These are phyloP conservation scores for Brassica juncea DNA, from an alignment of 345 rosid genomes.

Conservation along the genomic window DNA sequence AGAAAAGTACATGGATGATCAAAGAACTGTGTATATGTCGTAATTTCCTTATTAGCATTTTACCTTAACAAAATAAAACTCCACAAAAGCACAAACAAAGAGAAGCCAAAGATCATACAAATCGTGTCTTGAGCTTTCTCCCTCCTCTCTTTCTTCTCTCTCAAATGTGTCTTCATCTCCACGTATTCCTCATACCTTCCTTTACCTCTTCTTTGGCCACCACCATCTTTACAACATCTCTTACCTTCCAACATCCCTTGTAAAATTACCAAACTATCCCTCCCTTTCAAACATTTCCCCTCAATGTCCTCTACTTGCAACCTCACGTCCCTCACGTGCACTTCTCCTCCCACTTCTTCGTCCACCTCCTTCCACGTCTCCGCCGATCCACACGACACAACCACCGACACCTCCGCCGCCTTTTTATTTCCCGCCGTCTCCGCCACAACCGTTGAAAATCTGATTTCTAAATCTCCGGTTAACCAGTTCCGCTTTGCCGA, in stretches of 20 bases:
- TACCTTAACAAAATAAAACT: slow-evolving; percentile 50
- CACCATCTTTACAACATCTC: slow-evolving; percentile 48
- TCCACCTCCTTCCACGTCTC: slow-evolving; percentile 52
- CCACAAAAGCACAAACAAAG: slow-evolving; percentile 58
- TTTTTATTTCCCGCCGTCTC: neutral
- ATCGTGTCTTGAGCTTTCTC: slow-evolving; percentile 41
- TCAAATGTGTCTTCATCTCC: slow-evolving; percentile 44
- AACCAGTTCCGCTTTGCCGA: slow-evolving; percentile 71
- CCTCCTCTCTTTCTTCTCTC: slow-evolving; percentile 42
- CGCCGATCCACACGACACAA: slow-evolving; percentile 42
- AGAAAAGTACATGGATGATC: neutral
- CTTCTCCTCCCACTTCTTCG: slow-evolving; percentile 64
- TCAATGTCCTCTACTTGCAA: slow-evolving; percentile 77
- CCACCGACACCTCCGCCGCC: slow-evolving; percentile 21
- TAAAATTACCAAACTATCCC: slow-evolving; percentile 65
- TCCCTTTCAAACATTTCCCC: slow-evolving; percentile 65
- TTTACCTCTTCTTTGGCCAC: slow-evolving; percentile 8
- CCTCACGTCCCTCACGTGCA: slow-evolving; percentile 71
- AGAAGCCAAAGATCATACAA: slow-evolving; percentile 48
- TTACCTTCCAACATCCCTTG: slow-evolving; percentile 46
- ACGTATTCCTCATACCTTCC: slow-evolving; percentile 46
- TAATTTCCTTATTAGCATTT: neutral
- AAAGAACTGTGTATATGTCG: neutral
- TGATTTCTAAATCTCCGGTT: slow-evolving; percentile 55
- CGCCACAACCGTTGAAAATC: slow-evolving; percentile 46